Base-by-base conservation (phyloP, 2,329 filamentous ascomycete genomes). In the Volutella citrinella region DNA sequence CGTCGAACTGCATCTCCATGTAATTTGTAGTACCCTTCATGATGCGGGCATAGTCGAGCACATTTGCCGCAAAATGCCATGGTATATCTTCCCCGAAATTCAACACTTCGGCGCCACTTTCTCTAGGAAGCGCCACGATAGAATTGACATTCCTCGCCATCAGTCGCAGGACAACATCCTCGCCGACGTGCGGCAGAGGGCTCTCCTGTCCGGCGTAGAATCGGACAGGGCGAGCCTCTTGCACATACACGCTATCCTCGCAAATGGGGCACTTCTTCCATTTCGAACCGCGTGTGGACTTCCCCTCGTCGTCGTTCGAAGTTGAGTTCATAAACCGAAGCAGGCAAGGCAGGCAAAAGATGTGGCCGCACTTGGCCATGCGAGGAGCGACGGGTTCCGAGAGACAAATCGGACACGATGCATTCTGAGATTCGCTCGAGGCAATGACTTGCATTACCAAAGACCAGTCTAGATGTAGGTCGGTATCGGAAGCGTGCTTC, bases 261-360 rank as follows among this genome's bases (percentile, higher is more conserved):
- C 93, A 98, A 20, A 98, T 90, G 0, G 93, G 91, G 50, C 93
- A 98, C 59, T 95, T 95, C 67, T 95, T 95, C 78, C 87, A 96
- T 34, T 84, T 75, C 19, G 84, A 70, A 51, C 78, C 82, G 64
- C 83, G 90, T 43, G 83, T 81, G 9, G 76, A 68, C 38, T 72
- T 74, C 8, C 66, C 64, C 20, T 85, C 83, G n/a, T 86, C 82
- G 36, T 85, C 83, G 16, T 75, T 78, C 4, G 82, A 78, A 10
- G 77, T 79, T 7, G 89, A 86, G 51, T 95, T 87, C 88, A 98
- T 96, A 59, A 94, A 98, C 30, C 93, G 84, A 44, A 97, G 87
- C 42, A 97, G 65, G 57, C 93, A 98, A 6, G 93, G 83, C 20
- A 97, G 69, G 57, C 93, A 98, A 60, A 96, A 97, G 10, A 98